phyloP scores from a whole-genome alignment of 495 filamentous ascomycete genomes.

The Recurvomyces mirabilis region DNA sequence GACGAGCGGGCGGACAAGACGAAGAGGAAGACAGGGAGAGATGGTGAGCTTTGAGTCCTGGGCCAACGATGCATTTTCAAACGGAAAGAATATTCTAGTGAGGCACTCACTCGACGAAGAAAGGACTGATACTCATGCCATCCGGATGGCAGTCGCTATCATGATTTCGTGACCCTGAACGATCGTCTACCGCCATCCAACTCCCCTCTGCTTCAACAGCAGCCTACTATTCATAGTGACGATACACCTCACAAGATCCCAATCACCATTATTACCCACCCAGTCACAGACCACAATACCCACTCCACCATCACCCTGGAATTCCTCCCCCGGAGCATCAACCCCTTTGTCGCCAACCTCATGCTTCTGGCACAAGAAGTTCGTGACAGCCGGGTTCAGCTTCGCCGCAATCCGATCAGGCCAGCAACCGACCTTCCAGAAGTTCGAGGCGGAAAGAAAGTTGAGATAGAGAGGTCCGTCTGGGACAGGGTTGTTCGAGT shows the following conservation, averaged over 20 bases:
- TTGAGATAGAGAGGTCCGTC: slow-evolving; percentile 69
- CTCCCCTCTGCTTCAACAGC: slow-evolving; percentile 35
- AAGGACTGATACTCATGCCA: too few relatives aligned
- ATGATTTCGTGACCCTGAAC: too few relatives aligned
- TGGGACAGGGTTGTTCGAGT: slow-evolving; percentile 27
- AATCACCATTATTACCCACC: slow-evolving; percentile 82
- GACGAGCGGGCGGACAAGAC: too few relatives aligned
- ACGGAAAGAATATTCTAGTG: too few relatives aligned
- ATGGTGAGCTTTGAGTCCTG: too few relatives aligned
- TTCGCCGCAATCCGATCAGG: slow-evolving; percentile 60
- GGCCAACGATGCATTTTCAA: too few relatives aligned
- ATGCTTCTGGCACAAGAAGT: slow-evolving; percentile 65
- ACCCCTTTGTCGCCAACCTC: slow-evolving; percentile 30
- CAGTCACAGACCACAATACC: slow-evolving; percentile 89
- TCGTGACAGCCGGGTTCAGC: slow-evolving; percentile 78
- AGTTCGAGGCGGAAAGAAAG: slow-evolving; percentile 82
- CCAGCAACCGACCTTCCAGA: slow-evolving; percentile 86
- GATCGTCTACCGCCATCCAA: neutral
- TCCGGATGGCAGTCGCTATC: too few relatives aligned
- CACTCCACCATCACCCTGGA: slow-evolving; percentile 61
- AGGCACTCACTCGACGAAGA: too few relatives aligned
- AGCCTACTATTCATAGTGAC: slow-evolving; percentile 83
- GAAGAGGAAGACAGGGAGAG: too few relatives aligned
- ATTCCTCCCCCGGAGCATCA: slow-evolving; percentile 28
- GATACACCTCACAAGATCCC: slow-evolving; percentile 82